Conservation (phyloP, 768 basidiomycete genomes). For the Lenzites betulinus region DNA sequence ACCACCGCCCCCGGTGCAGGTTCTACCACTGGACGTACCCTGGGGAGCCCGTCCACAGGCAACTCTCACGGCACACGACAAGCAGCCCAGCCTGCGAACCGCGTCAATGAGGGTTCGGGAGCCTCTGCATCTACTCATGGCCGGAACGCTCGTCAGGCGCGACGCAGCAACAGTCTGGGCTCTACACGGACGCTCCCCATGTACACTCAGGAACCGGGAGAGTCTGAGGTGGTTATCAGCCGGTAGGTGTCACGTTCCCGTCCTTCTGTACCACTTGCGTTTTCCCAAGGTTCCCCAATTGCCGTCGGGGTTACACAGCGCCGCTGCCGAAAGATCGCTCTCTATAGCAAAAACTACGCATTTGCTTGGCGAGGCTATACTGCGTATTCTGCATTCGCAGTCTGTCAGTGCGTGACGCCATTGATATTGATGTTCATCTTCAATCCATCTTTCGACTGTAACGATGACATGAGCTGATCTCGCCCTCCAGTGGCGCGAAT, state of each 20-base stretch:
- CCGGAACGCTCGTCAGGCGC: conserved; percentile 2
- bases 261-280: neutral
- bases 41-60: neutral
- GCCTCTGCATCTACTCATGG: neutral
- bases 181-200: conserved; percentile 75
- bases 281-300: neutral
- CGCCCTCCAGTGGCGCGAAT: conserved; percentile 6
- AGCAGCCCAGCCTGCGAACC: neutral
- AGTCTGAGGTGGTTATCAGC: conserved; percentile 73
- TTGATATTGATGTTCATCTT: no score
- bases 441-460: no score
- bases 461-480: neutral
- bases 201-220: conserved; percentile 85
- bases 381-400: no score
- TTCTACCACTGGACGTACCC: neutral
- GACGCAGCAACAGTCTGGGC: conserved; percentile 54
- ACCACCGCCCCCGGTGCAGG: neutral
- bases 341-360: no score
- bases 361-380: no score
- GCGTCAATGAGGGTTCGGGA: neutral
- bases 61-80: neutral
- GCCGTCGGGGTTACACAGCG: neutral
- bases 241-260: conserved; percentile 37
- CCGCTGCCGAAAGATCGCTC: no score
- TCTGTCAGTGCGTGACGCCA: neutral